These are phyloP conservation scores for Schizosaccharomyces osmophilus DNA, from an alignment of 805 yeast genomes.

Conservation along the genomic window DNA sequence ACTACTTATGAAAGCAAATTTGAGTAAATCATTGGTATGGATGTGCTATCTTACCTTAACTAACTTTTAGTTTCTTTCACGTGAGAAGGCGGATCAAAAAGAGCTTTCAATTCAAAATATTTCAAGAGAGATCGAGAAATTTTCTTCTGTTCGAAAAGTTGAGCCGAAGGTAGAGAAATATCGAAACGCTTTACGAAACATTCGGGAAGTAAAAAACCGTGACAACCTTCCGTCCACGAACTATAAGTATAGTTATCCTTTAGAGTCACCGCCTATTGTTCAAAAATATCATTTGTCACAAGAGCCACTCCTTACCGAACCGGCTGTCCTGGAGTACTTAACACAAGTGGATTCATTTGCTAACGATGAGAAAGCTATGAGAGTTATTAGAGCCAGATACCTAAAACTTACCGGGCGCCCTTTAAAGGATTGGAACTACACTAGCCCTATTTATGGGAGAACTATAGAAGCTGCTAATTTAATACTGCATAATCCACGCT, in stretches of 20 bases:
- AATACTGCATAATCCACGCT: not conserved
- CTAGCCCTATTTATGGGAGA: not conserved
- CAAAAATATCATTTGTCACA: too few species aligned
- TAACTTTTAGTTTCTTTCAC: not conserved
- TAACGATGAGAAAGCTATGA: not conserved
- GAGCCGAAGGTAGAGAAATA: too few species aligned
- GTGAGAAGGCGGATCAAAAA: not conserved
- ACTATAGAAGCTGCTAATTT: not conserved
- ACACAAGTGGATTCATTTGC: not conserved
- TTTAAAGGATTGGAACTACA: not conserved
- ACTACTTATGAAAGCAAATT: too few species aligned
- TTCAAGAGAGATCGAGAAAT: not conserved
- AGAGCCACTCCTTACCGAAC: not conserved
- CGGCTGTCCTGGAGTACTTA: not conserved
- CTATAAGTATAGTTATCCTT: too few species aligned
- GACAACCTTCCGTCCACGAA: too few species aligned
- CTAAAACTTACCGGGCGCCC: not conserved
- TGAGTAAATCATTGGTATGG: too few species aligned
- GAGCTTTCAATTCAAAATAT: not conserved
- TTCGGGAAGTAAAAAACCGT: too few species aligned
- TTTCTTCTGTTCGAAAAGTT: too few species aligned
- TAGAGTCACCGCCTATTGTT: too few species aligned
- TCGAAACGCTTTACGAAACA: too few species aligned
- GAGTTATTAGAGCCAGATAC: not conserved
- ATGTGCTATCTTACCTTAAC: too few species aligned